Conservation (phyloP, 1,139 yeast species). For the Candida mesenterica region DNA sequence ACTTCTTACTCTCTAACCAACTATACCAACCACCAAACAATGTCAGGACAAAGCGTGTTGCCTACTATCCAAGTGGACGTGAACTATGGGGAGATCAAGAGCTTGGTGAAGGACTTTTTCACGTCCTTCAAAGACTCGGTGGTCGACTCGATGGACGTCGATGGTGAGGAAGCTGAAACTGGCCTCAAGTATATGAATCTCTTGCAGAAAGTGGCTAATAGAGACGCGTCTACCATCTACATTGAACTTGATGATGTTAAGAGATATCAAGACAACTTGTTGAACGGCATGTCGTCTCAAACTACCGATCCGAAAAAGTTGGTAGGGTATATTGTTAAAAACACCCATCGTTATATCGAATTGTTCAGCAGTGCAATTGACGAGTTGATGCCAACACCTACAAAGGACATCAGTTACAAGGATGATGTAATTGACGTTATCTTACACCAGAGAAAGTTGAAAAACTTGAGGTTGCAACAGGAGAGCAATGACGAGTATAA, state of each 20-base stretch:
- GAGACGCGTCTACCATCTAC: conserved; percentile 65
- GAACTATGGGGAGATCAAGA: conserved; percentile 57
- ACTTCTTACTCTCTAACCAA: no score
- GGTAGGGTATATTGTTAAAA: conserved; percentile 60
- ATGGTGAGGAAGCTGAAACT: conserved; percentile 17
- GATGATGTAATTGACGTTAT: conserved; percentile 95
- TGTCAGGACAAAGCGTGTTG: conserved; percentile 33
- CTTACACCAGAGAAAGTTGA: conserved; percentile 79
- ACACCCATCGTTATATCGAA: conserved; percentile 78
- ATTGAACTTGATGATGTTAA: conserved; percentile 85
- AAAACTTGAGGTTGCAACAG: conserved; percentile 71
- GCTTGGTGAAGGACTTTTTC: conserved; percentile 56
- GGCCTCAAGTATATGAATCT: conserved; percentile 76
- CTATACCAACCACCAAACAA: conserved; percentile 1
- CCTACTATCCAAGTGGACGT: conserved; percentile 60
- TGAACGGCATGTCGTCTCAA: conserved; percentile 16
- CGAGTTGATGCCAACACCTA: conserved; percentile 78
- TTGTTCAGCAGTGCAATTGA: conserved; percentile 75
- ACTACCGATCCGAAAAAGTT: conserved; percentile 33
- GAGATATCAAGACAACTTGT: conserved; percentile 52
- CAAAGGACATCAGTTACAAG: conserved; percentile 70
- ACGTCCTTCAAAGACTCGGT: conserved; percentile 53
- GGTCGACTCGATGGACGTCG: conserved; percentile 18
- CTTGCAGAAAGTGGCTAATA: conserved; percentile 80
- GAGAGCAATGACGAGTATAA: conserved; percentile 58